These are phyloP conservation scores for Aspergillus bertholletiae DNA, from an alignment of 495 filamentous ascomycete species.

Conservation along the genomic window DNA sequence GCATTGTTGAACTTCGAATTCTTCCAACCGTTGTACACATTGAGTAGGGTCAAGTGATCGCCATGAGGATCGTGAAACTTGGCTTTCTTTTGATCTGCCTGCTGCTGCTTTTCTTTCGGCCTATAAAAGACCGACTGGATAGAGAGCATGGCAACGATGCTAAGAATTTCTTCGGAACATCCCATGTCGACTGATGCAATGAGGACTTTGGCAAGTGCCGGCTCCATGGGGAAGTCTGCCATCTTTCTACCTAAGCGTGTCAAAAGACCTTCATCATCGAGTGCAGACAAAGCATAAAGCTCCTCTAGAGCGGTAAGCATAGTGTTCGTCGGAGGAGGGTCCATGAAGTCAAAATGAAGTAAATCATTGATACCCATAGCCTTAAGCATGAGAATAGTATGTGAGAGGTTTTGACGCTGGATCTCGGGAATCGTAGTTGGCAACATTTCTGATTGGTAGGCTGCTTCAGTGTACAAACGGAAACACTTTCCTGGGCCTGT, in stretches of 20 bases:
- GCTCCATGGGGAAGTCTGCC: constrained; percentile 97
- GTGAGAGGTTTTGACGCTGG: constrained; percentile 89
- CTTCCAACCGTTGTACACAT: constrained; percentile 97
- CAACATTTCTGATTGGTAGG: constrained; percentile 95
- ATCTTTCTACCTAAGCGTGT: constrained; percentile 93
- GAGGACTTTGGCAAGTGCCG: constrained; percentile 81
- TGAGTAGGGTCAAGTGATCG: constrained; percentile 90
- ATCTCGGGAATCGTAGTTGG: constrained; percentile 96
- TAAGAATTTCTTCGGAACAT: constrained; percentile 91
- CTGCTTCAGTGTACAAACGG: constrained; percentile 90
- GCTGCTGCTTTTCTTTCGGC: constrained; percentile 92
- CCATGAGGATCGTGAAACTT: constrained; percentile 96
- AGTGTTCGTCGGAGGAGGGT: constrained; percentile 93
- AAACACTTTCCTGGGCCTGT: constrained; percentile 98
- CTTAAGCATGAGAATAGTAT: constrained; percentile 97
- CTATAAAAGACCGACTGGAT: constrained; percentile 85
- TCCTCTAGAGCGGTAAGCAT: constrained; percentile 97
- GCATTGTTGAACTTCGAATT: constrained; percentile 71
- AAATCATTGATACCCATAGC: constrained; percentile 99
- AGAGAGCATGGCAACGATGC: constrained; percentile 92
- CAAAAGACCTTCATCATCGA: constrained; percentile 94
- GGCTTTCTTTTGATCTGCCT: constrained; percentile 95
- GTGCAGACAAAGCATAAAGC: constrained; percentile 83
- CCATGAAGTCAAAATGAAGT: constrained; percentile 98
- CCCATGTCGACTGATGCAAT: constrained; percentile 82